Evolutionary conservation across 2,329 filamentous ascomycete genomes (phyloP).

Genomic region (Nemania sp.): DNA sequence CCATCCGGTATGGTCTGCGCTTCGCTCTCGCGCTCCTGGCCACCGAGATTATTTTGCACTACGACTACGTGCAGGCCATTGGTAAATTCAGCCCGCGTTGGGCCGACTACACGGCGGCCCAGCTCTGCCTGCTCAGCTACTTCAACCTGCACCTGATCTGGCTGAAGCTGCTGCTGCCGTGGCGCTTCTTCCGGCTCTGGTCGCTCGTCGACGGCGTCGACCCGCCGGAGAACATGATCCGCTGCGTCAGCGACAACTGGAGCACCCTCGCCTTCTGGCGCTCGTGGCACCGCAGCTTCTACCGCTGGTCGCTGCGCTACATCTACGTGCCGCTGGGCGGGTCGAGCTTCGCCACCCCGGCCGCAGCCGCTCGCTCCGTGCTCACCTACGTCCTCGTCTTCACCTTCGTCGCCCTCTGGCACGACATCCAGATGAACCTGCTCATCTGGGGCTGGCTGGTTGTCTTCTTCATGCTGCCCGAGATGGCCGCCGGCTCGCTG

Average conservation of each 20-base stretch:
- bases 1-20: slow-evolving; percentile 78
- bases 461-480: slow-evolving; percentile 89
- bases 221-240: slow-evolving; percentile 96
- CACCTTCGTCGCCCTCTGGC: slow-evolving; percentile 97
- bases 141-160: slow-evolving; percentile 98
- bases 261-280: slow-evolving; percentile 92
- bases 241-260: slow-evolving; percentile 95
- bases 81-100: slow-evolving; percentile 79
- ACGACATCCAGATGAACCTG: slow-evolving; percentile 89
- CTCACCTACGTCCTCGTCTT: slow-evolving; percentile 84
- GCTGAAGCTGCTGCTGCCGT: slow-evolving; percentile 94
- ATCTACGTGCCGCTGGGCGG: slow-evolving; percentile 92
- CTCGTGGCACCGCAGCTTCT: slow-evolving; percentile 92
- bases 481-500: slow-evolving; percentile 70
- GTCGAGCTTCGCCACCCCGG: slow-evolving; percentile 51
- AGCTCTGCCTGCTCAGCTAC: slow-evolving; percentile 87
- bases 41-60: slow-evolving; percentile 93
- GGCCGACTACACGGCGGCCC: slow-evolving; percentile 80
- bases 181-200: slow-evolving; percentile 99
- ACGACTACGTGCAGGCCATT: slow-evolving; percentile 91
- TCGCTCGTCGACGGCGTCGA: slow-evolving; percentile 87
- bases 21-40: slow-evolving; percentile 78
- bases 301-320: slow-evolving; percentile 92
- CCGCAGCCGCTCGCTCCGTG: slow-evolving; percentile 60
- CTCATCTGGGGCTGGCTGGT: slow-evolving; percentile 98